Evolutionary conservation across 495 filamentous ascomycete species (phyloP), one percentile per base, ranked within the genome.

Genomic region (Lepidopterella palustris): DNA sequence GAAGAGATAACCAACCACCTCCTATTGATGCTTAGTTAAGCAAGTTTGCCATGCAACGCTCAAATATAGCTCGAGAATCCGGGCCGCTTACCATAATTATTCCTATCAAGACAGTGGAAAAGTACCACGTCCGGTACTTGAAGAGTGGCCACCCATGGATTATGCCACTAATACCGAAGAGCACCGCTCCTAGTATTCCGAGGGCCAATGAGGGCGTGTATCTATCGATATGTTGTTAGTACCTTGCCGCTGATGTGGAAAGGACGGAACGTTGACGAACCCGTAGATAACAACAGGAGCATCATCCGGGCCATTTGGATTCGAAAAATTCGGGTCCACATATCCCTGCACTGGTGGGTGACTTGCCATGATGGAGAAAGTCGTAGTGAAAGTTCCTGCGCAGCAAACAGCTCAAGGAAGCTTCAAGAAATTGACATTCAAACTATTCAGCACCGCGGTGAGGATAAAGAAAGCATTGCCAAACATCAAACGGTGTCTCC

Each of bases 1-100:
- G 39, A 76, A 81, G 32, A 80, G 66, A 61, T 86, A 86, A n/a
- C 84, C 84, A 8, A 82, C 65, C 0, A 78, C 62, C 67, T 87
- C 82, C 70, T 63, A 31, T 23, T 13, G n/a, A 10, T 18, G 18
- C 13, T 13, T 18, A 13, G 3, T 18, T 42, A 3, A 42, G 35
- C 9, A 10, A 42, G 3, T 13, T 3, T 42, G 10, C 9, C 18
- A 3, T 18, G 13, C 18, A 15, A 42, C 9, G 35, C 9, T 11
- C 45, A 29, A 28, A 13, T 32, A 15, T 23, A 1, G 24, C 13
- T 15, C 39, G 9, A 27, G 18, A 10, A 20, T 2, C 40, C 26
- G 57, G 32, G 27, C 5, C 42, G 74, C 78, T 61, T 74, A 85
- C 55, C 31, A 82, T 83, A 13, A 78, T 48, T 24, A 80, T 77